Conservation (phyloP, 1,284 basidiomycete genomes). For the Apiotrichum akiyoshidainum region DNA sequence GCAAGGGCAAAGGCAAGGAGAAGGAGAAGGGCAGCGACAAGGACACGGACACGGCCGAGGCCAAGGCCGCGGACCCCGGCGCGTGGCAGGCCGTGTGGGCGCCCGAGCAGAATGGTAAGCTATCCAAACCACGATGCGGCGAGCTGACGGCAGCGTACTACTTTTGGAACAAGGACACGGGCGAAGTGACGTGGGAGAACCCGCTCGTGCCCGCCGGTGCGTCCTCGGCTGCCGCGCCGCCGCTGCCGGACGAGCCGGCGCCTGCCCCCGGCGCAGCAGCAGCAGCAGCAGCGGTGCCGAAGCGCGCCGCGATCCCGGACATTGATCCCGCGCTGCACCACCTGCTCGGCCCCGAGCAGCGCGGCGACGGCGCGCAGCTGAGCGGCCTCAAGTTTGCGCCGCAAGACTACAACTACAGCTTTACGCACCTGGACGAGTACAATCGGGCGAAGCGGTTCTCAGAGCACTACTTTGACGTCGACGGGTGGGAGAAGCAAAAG, state of each 20-base stretch:
- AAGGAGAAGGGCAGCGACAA: conserved; percentile 16
- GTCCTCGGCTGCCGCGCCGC: conserved; percentile 23
- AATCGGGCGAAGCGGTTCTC: conserved; percentile 81
- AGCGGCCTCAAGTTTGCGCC: conserved; percentile 61
- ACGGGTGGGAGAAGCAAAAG: conserved; percentile 69
- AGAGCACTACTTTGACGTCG: conserved; percentile 81
- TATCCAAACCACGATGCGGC: too few relatives aligned
- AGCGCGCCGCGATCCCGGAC: conserved; percentile 51
- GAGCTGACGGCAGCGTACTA: conserved; percentile 62
- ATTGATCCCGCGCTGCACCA: conserved; percentile 80
- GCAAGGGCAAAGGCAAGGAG: conserved; percentile 17
- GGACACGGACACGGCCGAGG: conserved; percentile 1
- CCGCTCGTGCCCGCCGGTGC: conserved; percentile 56
- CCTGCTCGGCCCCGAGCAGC: conserved; percentile 67
- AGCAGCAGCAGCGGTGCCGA: too few relatives aligned
- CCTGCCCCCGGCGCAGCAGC: conserved; percentile 54
- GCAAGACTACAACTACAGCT: conserved; percentile 55
- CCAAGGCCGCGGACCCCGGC: conserved; percentile 13
- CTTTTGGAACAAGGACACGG: conserved; percentile 74
- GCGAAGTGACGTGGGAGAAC: conserved; percentile 85
- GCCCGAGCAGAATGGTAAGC: conserved; percentile 62
- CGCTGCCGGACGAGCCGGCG: conserved; percentile 33
- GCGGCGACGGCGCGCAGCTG: conserved; percentile 51
- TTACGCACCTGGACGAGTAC: conserved; percentile 73
- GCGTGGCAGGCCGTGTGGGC: conserved; percentile 83